These are phyloP conservation scores for Penicillium antarcticum DNA, from an alignment of 495 filamentous ascomycete species.

Conservation along the genomic window DNA sequence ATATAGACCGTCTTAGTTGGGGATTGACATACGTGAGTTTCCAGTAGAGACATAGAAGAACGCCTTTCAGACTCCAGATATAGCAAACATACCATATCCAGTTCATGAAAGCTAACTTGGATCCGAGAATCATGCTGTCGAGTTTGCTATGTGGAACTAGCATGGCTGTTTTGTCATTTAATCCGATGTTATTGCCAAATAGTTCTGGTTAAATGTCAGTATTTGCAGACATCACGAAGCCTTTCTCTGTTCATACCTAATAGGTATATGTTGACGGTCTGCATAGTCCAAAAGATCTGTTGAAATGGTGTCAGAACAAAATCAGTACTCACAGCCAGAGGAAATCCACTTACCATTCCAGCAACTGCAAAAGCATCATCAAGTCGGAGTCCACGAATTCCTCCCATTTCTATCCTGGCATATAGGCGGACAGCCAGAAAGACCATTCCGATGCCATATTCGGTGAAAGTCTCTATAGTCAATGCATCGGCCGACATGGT, in stretches of 20 bases:
- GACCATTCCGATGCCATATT: slow-evolving; percentile 23
- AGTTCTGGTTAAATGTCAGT: slow-evolving; percentile 5
- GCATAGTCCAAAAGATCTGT: slow-evolving; percentile 20
- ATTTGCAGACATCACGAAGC: background rate
- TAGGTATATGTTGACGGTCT: slow-evolving; percentile 13
- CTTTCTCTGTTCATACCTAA: slow-evolving; percentile 4
- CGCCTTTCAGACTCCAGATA: slow-evolving; percentile 52
- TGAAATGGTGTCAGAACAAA: background rate
- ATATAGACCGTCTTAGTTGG: background rate
- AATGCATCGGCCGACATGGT: slow-evolving; percentile 8
- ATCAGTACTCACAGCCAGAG: background rate
- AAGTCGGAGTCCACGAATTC: slow-evolving; percentile 14
- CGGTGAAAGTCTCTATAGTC: slow-evolving; percentile 14
- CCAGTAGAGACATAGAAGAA: slow-evolving; percentile 48
- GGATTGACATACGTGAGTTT: slow-evolving; percentile 43
- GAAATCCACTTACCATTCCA: slow-evolving; percentile 14
- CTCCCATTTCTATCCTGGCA: slow-evolving; percentile 12
- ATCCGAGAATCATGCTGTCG: slow-evolving; percentile 12
- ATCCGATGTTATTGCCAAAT: slow-evolving; percentile 20
- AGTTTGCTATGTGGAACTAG: slow-evolving; percentile 16
- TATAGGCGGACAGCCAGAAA: slow-evolving; percentile 17
- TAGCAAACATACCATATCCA: slow-evolving; percentile 51
- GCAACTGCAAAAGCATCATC: slow-evolving; percentile 20
- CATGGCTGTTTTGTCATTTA: slow-evolving; percentile 13
- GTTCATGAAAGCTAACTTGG: slow-evolving; percentile 28